These are phyloP conservation scores for Bacidia rubella DNA, from an alignment of 495 filamentous ascomycete species.

Conservation along the genomic window DNA sequence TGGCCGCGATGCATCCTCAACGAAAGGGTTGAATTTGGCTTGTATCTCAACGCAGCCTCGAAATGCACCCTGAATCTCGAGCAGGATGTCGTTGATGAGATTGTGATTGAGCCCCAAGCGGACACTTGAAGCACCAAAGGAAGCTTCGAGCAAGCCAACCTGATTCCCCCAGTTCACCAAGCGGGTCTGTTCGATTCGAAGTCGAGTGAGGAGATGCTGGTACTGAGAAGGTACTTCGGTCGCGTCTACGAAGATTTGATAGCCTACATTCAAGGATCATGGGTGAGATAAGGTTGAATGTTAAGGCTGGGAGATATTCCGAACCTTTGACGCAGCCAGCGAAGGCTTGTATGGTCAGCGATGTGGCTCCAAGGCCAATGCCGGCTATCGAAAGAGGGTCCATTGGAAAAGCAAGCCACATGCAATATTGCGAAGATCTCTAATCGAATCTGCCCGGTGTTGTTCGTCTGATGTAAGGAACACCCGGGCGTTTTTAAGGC, in stretches of 20 bases:
- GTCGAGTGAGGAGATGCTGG: slow-evolving; percentile 12
- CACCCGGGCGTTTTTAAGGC: too few species aligned
- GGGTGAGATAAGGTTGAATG: not conserved
- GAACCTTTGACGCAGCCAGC: slow-evolving; percentile 15
- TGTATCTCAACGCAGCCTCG: slow-evolving; percentile 4
- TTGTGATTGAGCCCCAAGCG: slow-evolving; percentile 6
- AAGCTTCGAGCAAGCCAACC: slow-evolving; percentile 8
- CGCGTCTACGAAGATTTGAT: slow-evolving; percentile 12
- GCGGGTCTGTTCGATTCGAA: slow-evolving; percentile 12
- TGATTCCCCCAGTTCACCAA: slow-evolving; percentile 14
- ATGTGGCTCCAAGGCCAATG: slow-evolving; percentile 10
- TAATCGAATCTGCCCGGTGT: too few species aligned
- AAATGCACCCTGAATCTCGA: slow-evolving; percentile 11
- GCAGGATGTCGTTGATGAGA: slow-evolving; percentile 11
- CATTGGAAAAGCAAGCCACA: slow-evolving; percentile 2
- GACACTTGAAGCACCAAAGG: not conserved
- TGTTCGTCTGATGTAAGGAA: too few species aligned
- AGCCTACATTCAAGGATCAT: slow-evolving; percentile 9
- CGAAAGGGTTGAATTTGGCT: not conserved
- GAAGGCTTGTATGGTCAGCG: slow-evolving; percentile 10
- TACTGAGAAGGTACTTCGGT: slow-evolving; percentile 9
- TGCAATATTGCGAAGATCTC: too few species aligned
- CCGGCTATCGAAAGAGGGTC: slow-evolving; percentile 13
- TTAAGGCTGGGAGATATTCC: not conserved
- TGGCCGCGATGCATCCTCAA: not conserved